phyloP scores from a whole-genome alignment of 495 filamentous ascomycete genomes.

The Aspergillus coremiiformis region DNA sequence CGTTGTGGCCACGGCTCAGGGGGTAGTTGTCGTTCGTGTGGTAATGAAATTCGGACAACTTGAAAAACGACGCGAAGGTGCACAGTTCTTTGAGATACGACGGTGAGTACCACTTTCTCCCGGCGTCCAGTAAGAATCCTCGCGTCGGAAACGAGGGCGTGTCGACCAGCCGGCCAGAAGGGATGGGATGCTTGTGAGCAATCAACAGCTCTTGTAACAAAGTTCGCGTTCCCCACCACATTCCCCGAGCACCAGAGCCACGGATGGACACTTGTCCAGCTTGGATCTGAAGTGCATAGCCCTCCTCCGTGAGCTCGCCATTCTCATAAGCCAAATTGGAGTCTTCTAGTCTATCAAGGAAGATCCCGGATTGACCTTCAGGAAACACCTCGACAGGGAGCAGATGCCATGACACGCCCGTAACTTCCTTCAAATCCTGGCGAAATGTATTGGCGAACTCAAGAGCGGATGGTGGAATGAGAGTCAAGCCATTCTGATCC shows the following conservation, averaged over 20 bases:
- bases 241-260: conserved; percentile 44
- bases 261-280: conserved; percentile 26
- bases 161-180: conserved; percentile 29
- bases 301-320: conserved; percentile 40
- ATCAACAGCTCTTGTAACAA: conserved; percentile 42
- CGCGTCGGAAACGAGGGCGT: conserved; percentile 41
- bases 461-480: conserved; percentile 44
- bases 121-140: conserved; percentile 49
- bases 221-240: conserved; percentile 51
- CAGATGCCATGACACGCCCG: conserved; percentile 24
- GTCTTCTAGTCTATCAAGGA: conserved; percentile 18
- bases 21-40: conserved; percentile 53
- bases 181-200: conserved; percentile 17
- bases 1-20: conserved; percentile 45
- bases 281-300: conserved; percentile 35
- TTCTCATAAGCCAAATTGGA: conserved; percentile 37
- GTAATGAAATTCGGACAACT: conserved; percentile 52
- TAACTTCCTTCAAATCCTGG: conserved; percentile 36
- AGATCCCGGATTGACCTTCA: conserved; percentile 23
- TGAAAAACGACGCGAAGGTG: conserved; percentile 50
- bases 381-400: conserved; percentile 19
- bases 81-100: conserved; percentile 49
- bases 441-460: conserved; percentile 44
- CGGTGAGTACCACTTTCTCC: conserved; percentile 49
- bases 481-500: conserved; percentile 37